phyloP scores from a whole-genome alignment of 108 stramenopile genomes.

The Bacterosira constricta region DNA sequence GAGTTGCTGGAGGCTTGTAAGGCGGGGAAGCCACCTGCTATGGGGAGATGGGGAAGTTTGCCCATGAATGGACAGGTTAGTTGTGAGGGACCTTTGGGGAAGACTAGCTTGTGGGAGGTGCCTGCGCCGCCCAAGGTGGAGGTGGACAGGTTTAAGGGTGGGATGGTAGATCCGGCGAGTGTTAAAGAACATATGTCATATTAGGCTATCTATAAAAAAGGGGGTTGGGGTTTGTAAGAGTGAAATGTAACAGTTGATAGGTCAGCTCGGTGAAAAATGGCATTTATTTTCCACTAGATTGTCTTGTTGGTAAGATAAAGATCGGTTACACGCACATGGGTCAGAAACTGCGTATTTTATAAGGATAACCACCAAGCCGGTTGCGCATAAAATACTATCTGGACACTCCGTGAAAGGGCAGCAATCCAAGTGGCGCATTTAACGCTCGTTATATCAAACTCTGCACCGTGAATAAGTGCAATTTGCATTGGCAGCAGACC shows the following conservation, averaged over 20 bases:
- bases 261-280: background rate
- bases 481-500: constrained; percentile 30
- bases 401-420: no score
- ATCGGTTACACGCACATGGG: no score
- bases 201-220: constrained; percentile 13
- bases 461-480: constrained; percentile 16
- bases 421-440: no score
- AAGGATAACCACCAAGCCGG: no score
- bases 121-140: constrained; percentile 75
- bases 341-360: no score
- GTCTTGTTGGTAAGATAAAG: no score
- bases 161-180: constrained; percentile 93
- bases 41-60: constrained; percentile 99
- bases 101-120: constrained; percentile 76
- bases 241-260: background rate
- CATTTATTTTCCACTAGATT: background rate
- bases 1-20: constrained; percentile 96
- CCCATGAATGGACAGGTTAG: constrained; percentile 99
- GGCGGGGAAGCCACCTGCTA: constrained; percentile 82
- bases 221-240: background rate
- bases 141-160: constrained; percentile 78
- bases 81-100: constrained; percentile 99
- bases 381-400: no score
- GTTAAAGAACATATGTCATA: constrained; percentile 99
- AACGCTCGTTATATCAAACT: no score